These are phyloP conservation scores for Aspergillus diversus DNA, from an alignment of 495 filamentous ascomycete species.

Conservation along the genomic window DNA sequence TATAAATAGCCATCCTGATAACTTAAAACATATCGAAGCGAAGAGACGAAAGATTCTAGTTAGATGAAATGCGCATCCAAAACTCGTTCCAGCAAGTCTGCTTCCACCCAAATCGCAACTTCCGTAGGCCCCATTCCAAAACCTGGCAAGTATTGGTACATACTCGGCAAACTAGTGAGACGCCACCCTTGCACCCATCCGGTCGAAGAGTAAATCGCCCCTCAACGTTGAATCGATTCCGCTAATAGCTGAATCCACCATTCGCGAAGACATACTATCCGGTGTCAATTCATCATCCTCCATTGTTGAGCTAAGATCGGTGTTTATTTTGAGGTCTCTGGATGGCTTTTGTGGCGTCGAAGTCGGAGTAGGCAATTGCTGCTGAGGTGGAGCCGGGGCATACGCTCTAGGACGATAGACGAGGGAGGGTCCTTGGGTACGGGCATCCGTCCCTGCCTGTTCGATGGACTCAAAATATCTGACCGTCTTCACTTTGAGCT, in stretches of 20 bases:
- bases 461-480: constrained; percentile 69
- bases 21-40: background rate
- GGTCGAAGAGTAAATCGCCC: constrained; percentile 46
- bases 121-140: background rate
- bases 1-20: background rate
- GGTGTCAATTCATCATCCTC: constrained; percentile 62
- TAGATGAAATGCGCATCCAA: constrained; percentile 9
- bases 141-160: no score
- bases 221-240: constrained; percentile 46
- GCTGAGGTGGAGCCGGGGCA: constrained; percentile 40
- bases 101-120: background rate
- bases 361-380: constrained; percentile 34
- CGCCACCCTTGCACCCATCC: constrained; percentile 46
- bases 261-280: constrained; percentile 69
- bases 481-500: constrained; percentile 85
- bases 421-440: constrained; percentile 58
- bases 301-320: constrained; percentile 40
- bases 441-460: constrained; percentile 58
- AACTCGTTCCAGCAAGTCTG: constrained; percentile 16
- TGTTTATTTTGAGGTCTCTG: constrained; percentile 51
- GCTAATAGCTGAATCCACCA: constrained; percentile 57
- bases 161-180: constrained; percentile 26
- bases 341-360: constrained; percentile 39
- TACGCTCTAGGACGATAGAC: constrained; percentile 48
- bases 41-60: background rate